Percentiles rank a stretch among this genome's conserved stretches.
Evolutionary conservation across 1,284 basidiomycete genomes (phyloP).

Genomic region (Apiotrichum porosum): DNA sequence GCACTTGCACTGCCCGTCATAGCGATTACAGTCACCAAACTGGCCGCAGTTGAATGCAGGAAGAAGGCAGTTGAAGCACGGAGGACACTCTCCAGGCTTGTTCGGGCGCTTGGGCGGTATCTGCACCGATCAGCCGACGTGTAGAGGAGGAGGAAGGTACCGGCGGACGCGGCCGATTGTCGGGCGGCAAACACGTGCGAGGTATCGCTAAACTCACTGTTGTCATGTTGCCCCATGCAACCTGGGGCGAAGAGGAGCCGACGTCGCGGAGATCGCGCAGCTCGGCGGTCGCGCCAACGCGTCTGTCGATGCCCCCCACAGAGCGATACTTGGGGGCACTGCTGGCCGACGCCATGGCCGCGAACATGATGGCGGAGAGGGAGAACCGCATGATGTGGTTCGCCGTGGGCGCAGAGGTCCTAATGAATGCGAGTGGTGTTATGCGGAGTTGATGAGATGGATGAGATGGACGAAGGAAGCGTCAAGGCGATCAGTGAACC

Average conservation of each 20-base stretch:
- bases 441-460: no score
- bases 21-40: slow-evolving; percentile 77
- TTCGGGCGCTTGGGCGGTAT: slow-evolving; percentile 23
- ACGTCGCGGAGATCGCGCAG: slow-evolving; percentile 17
- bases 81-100: slow-evolving; percentile 36
- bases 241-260: slow-evolving; percentile 1
- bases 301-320: neutral
- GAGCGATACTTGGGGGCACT: neutral
- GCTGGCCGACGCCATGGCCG: neutral
- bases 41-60: slow-evolving; percentile 79
- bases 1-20: slow-evolving; percentile 85
- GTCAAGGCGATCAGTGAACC: no score
- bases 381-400: neutral
- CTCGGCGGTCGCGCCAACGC: slow-evolving; percentile 7
- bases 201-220: neutral
- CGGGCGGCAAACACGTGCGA: no score
- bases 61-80: slow-evolving; percentile 82
- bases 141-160: no score
- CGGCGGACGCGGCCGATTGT: no score
- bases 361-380: neutral
- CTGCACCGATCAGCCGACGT: no score
- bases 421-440: no score
- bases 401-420: no score
- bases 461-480: no score
- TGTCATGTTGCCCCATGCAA: slow-evolving; percentile 1